Conservation (phyloP, 305 asterid genomes). For the Fraxinus sp. region DNA sequence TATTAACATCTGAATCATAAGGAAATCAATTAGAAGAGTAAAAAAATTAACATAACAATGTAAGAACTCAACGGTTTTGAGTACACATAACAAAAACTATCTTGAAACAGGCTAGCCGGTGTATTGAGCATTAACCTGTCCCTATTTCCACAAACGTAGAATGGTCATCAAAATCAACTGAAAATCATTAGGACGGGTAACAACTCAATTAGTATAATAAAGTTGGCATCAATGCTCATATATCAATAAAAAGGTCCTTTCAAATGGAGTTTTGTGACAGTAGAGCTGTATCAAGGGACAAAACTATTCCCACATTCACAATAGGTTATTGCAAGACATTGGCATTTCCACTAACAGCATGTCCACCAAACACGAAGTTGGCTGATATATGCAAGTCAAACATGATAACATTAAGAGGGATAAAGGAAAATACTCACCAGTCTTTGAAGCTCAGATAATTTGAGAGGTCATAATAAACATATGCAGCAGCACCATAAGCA, state of each 20-base stretch:
- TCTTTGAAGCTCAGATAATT: conserved; percentile 89
- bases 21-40: conserved; percentile 14
- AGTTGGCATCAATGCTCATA: conserved; percentile 20
- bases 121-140: background rate
- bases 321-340: conserved; percentile 16
- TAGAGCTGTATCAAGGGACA: conserved; percentile 14
- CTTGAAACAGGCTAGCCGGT: conserved; percentile 18
- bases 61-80: conserved; percentile 1
- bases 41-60: background rate
- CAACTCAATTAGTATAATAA: conserved; percentile 8
- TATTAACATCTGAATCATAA: background rate
- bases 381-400: conserved; percentile 15
- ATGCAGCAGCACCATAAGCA: conserved; percentile 96
- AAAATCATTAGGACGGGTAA: conserved; percentile 8
- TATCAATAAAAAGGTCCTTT: background rate
- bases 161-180: background rate
- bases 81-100: background rate
- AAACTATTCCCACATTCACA: background rate
- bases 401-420: conserved; percentile 4
- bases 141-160: background rate
- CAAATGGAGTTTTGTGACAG: conserved; percentile 1
- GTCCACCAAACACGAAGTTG: conserved; percentile 14
- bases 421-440: conserved; percentile 55
- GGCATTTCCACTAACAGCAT: conserved; percentile 15
- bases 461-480: conserved; percentile 92